Conservation (phyloP, 1,284 basidiomycete species). For the Ustilago cynodontis region DNA sequence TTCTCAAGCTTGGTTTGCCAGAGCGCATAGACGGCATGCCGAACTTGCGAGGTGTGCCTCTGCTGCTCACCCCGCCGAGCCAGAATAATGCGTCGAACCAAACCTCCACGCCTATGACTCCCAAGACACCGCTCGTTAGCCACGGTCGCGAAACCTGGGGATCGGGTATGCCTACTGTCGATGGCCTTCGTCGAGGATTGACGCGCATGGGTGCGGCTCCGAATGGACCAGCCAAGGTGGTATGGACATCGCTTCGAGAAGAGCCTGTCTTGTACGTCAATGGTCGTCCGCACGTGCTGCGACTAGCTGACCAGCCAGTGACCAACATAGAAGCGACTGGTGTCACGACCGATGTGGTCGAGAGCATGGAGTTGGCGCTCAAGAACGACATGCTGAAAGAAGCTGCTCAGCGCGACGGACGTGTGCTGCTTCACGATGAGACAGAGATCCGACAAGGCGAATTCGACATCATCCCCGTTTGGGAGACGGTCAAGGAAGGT, state of each 20-base stretch:
- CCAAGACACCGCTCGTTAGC: constrained; percentile 30
- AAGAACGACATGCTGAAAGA: constrained; percentile 91
- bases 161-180: constrained; percentile 68
- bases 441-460: constrained; percentile 90
- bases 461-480: constrained; percentile 77
- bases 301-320: constrained; percentile 78
- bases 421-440: constrained; percentile 91
- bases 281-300: constrained; percentile 83
- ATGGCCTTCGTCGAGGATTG: constrained; percentile 65
- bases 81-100: constrained; percentile 13
- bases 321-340: constrained; percentile 78
- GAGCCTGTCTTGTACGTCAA: constrained; percentile 72
- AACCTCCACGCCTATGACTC: constrained; percentile 41
- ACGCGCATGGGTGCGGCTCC: constrained; percentile 63
- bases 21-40: constrained; percentile 68
- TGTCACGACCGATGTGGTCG: constrained; percentile 90
- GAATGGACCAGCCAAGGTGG: constrained; percentile 52
- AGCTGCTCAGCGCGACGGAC: constrained; percentile 79
- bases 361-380: constrained; percentile 89
- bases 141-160: constrained; percentile 65
- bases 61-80: constrained; percentile 48
- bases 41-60: constrained; percentile 63
- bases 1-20: constrained; percentile 61
- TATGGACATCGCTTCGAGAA: constrained; percentile 68
- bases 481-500: constrained; percentile 84